These are phyloP conservation scores for Ganoderma leucocontextum DNA, from an alignment of 1,284 basidiomycete genomes.

Conservation along the genomic window DNA sequence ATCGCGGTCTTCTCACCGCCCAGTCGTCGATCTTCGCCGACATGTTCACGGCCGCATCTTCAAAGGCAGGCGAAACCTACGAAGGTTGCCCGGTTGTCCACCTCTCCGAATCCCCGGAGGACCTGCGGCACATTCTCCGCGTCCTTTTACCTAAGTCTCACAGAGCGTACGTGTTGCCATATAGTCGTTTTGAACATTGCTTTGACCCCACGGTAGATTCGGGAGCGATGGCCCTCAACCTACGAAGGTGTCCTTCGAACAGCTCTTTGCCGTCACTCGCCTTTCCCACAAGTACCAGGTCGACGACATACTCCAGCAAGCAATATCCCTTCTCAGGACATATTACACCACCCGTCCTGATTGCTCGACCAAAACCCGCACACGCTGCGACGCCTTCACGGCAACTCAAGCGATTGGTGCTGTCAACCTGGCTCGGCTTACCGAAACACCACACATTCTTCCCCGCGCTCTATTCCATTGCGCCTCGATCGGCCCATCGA, in stretches of 20 bases:
- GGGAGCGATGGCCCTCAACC: background rate
- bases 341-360: background rate
- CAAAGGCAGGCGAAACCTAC: slow-evolving; percentile 15
- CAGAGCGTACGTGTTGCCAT: background rate
- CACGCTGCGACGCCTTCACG: background rate
- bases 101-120: slow-evolving; percentile 18
- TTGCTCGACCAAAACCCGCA: background rate
- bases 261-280: slow-evolving; percentile 7
- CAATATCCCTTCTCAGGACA: background rate
- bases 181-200: background rate
- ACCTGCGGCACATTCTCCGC: slow-evolving; percentile 14
- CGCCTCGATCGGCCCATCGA: background rate
- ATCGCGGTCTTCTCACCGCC: slow-evolving; percentile 25
- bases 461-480: slow-evolving; percentile 1
- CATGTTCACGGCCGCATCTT: slow-evolving; percentile 28
- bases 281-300: slow-evolving; percentile 20
- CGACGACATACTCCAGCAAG: slow-evolving; percentile 9
- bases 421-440: background rate
- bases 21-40: slow-evolving; percentile 28
- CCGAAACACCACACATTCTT: background rate
- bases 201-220: background rate
- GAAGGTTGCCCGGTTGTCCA: slow-evolving; percentile 27
- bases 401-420: background rate
- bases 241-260: background rate
- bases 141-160: slow-evolving; percentile 8